Evolutionary conservation across 148 eudicot species (phyloP).

Genomic region (Camellia granthamiana): DNA sequence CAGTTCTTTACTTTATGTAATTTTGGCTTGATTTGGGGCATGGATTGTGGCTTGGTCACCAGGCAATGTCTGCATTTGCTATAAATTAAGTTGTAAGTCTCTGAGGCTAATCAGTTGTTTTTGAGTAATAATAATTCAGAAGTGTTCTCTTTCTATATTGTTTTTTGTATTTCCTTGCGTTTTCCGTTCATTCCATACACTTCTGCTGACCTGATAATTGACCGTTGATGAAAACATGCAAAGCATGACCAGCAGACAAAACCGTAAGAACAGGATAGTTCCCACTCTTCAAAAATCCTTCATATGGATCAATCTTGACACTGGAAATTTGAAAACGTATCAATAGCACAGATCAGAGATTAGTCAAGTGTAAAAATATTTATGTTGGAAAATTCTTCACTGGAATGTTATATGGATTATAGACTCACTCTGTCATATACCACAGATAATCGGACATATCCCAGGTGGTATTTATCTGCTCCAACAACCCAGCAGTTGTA

Average conservation of each 20-base stretch:
- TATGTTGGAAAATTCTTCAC: background rate
- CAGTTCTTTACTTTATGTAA: too few relatives aligned
- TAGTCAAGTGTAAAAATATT: background rate
- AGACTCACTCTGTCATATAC: slow-evolving; percentile 86
- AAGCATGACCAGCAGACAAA: slow-evolving; percentile 91
- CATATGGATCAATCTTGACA: slow-evolving; percentile 55
- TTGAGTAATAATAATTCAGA: too few relatives aligned
- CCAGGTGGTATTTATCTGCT: slow-evolving; percentile 76
- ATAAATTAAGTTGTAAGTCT: too few relatives aligned
- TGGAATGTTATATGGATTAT: background rate
- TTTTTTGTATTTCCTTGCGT: background rate
- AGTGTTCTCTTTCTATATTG: too few relatives aligned
- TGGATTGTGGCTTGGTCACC: too few relatives aligned
- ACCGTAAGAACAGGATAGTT: slow-evolving; percentile 72
- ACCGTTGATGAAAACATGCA: slow-evolving; percentile 89
- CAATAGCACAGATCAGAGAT: background rate
- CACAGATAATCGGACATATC: slow-evolving; percentile 80
- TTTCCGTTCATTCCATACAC: background rate
- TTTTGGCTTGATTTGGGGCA: too few relatives aligned
- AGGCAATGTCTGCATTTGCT: too few relatives aligned
- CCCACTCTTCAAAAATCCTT: slow-evolving; percentile 62
- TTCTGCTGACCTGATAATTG: slow-evolving; percentile 56
- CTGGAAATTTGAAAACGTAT: slow-evolving; percentile 31
- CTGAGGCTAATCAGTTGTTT: too few relatives aligned
- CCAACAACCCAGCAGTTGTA: slow-evolving; percentile 54